These are phyloP conservation scores for Harringtonia aguacate DNA, from an alignment of 2,329 filamentous ascomycete species.

Conservation along the genomic window DNA sequence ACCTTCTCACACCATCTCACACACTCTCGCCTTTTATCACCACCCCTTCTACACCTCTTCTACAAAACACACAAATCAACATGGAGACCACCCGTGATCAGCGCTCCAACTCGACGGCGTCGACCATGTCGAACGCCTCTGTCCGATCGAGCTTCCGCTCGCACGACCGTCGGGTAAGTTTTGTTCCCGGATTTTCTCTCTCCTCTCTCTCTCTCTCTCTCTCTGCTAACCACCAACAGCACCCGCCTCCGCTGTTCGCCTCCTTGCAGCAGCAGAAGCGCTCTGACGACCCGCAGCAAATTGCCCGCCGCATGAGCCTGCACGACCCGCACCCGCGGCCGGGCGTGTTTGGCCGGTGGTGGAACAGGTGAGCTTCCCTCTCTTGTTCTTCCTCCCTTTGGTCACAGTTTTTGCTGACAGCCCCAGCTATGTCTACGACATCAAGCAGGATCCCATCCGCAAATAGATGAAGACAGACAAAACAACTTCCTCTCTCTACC, in stretches of 20 bases:
- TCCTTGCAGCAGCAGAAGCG: conserved; percentile 41
- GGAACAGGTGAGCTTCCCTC: conserved; percentile 38
- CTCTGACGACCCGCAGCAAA: conserved; percentile 24
- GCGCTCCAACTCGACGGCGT: conserved; percentile 18
- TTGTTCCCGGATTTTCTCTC: neutral
- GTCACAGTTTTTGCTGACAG: neutral
- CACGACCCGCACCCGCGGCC: conserved; percentile 38
- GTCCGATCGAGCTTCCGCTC: too few species aligned
- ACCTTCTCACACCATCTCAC: too few species aligned
- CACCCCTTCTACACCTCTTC: too few species aligned
- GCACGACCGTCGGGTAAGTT: conserved; percentile 11
- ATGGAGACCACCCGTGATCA: conserved; percentile 8
- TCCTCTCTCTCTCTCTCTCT: too few species aligned
- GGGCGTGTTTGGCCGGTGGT: conserved; percentile 43
- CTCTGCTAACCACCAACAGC: conserved; percentile 4
- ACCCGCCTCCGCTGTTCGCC: conserved; percentile 39
- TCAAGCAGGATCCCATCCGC: neutral
- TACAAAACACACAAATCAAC: too few species aligned
- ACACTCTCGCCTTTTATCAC: too few species aligned
- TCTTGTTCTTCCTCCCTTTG: neutral
- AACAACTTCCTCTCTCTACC: too few species aligned
- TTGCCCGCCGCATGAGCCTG: conserved; percentile 43
- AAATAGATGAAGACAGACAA: too few species aligned
- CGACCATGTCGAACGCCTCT: conserved; percentile 13
- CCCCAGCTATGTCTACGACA: neutral